Conservation (phyloP, 1,139 yeast species). For the Chernovozyma sophiae-reginae region DNA sequence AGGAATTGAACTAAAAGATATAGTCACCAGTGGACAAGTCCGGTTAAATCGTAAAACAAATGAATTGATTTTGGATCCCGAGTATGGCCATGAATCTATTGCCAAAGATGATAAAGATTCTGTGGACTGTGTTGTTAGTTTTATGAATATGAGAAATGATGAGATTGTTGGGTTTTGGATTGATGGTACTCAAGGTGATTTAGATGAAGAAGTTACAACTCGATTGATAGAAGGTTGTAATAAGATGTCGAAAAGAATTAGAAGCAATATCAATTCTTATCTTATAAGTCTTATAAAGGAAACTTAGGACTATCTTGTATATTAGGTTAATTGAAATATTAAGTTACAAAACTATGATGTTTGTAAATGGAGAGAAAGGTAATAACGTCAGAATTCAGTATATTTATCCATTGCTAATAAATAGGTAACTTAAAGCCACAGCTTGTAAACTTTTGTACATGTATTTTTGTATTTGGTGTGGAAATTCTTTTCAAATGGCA, state of each 20-base stretch:
- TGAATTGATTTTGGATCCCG: slow-evolving; percentile 18
- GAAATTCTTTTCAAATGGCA: no score
- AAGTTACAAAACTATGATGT: no score
- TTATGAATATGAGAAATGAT: slow-evolving; percentile 50
- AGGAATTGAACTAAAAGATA: slow-evolving; percentile 71
- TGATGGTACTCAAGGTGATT: slow-evolving; percentile 32
- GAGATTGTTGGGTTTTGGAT: slow-evolving; percentile 57
- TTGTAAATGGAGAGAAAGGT: no score
- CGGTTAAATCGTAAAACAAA: slow-evolving; percentile 13
- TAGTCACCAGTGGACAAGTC: slow-evolving; percentile 72
- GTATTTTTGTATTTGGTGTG: no score
- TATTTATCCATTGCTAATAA: no score
- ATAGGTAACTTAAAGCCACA: no score
- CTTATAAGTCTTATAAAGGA: slow-evolving; percentile 12
- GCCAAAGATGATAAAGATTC: slow-evolving; percentile 15
- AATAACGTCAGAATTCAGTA: no score
- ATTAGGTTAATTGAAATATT: not conserved
- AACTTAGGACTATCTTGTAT: no score
- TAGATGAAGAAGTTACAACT: slow-evolving; percentile 25
- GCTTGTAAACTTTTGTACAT: no score
- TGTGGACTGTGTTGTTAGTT: slow-evolving; percentile 44
- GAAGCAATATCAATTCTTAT: slow-evolving; percentile 42
- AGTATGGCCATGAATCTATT: slow-evolving; percentile 12
- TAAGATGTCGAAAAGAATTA: slow-evolving; percentile 37
- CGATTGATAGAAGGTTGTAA: slow-evolving; percentile 38